Conservation (phyloP, 306 rosid genomes). For the Psophocarpus tetragonolobus region DNA sequence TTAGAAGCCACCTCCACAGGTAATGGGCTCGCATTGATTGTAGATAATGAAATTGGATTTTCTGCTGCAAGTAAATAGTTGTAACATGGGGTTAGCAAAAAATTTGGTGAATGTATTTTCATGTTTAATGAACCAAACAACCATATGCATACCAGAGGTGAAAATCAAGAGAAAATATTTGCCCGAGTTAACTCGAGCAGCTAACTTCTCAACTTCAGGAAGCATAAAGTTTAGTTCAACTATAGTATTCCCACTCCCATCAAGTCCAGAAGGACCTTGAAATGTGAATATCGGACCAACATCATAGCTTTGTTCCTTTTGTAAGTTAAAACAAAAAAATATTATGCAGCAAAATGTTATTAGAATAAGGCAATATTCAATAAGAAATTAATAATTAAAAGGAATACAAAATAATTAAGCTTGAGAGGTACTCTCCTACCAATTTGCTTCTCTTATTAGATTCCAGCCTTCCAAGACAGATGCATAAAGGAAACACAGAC, state of each 20-base stretch:
- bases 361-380: conserved; percentile 10
- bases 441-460: conserved; percentile 48
- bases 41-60: conserved; percentile 47
- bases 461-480: conserved; percentile 65
- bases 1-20: conserved; percentile 54
- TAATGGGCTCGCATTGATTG: conserved; percentile 38
- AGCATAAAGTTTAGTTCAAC: conserved; percentile 64
- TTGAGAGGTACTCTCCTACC: conserved; percentile 48
- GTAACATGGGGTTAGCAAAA: conserved; percentile 10
- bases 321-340: conserved; percentile 12
- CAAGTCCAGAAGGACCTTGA: conserved; percentile 41
- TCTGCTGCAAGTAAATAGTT: conserved; percentile 58
- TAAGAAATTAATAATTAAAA: not conserved
- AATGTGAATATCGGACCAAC: conserved; percentile 57
- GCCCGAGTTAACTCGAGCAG: conserved; percentile 54
- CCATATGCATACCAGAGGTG: conserved; percentile 63
- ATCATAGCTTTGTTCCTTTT: conserved; percentile 45
- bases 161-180: conserved; percentile 64
- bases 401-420: conserved; percentile 15
- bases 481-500: conserved; percentile 62
- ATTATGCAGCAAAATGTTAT: conserved; percentile 12
- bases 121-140: conserved; percentile 21
- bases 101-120: not conserved
- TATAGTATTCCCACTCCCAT: conserved; percentile 36
- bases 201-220: conserved; percentile 67